Conservation (phyloP, 106 monocot genomes). For the Alisma plantagoaquatica region DNA sequence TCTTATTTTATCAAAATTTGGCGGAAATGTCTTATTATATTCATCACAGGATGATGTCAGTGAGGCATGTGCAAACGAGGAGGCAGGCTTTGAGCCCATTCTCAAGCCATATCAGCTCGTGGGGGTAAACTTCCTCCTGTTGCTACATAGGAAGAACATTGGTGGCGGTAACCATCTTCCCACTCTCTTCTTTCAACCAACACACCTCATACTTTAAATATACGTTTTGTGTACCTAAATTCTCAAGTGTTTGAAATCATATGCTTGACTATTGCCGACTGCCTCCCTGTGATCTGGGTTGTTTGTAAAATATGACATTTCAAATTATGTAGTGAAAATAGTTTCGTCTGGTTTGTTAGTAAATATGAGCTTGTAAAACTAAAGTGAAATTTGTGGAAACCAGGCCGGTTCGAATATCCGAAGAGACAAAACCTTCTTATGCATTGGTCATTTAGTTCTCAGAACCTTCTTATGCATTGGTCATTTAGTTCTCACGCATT, state of each 20-base stretch:
- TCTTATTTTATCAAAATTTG: not conserved
- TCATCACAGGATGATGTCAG: slow-evolving; percentile 62
- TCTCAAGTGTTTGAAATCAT: no score
- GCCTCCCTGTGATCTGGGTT: not conserved
- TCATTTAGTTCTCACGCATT: no score
- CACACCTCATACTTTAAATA: not conserved
- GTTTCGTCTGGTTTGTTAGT: no score
- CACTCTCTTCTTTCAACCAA: not conserved
- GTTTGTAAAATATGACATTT: not conserved
- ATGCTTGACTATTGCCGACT: no score
- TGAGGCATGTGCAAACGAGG: slow-evolving; percentile 43
- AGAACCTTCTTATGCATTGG: no score
- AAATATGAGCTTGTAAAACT: no score
- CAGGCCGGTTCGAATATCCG: no score
- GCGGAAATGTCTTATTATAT: no score
- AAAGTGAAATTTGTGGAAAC: no score
- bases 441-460: no score
- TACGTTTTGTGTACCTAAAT: not conserved
- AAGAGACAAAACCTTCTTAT: no score
- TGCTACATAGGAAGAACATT: slow-evolving; percentile 73
- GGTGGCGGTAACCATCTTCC: slow-evolving; percentile 57
- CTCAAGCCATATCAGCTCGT: slow-evolving; percentile 98
- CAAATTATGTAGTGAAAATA: no score
- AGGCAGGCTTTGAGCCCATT: slow-evolving; percentile 50
- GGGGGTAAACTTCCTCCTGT: slow-evolving; percentile 91